Evolutionary conservation across 257 asterid species (phyloP), one percentile per base, ranked within the genome.

Genomic region (Fraxinus excelsior): DNA sequence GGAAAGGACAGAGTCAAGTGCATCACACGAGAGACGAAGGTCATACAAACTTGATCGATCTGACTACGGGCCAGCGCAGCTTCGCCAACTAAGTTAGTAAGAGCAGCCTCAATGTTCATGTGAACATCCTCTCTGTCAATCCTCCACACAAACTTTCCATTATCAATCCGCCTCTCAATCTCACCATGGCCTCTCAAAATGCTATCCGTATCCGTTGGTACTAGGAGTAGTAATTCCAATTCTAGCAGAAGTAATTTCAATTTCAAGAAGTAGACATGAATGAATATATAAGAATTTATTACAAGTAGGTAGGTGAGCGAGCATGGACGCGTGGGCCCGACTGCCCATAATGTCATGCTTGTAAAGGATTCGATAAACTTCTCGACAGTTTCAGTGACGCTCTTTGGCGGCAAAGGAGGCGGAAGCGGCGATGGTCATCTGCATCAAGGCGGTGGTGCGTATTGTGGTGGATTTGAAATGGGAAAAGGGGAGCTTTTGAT

Each of bases 1-100:
- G 4, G 76, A 73, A 73, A 89, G 81, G 79, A 86, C 89, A 28
- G 80, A 79, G 81, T 95, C 97, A 78, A 91, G 85, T 3, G 96
- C 96, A 77, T 95, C 99, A 2, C 94, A 95, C 99, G 98, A 93
- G 40, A 95, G 90, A 16, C 99, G 94, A 71, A 95, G 87, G 76
- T 91, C 99, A 51, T 95, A 79, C 90, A 90, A 74, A 95, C 99
- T 91, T 95, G 98, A 86, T 95, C 99, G 7, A 93, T 95, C 67
- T 98, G 83, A 78, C 99, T 95, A 68, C 99, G 90, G 0, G 98
- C 99, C 29, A 95, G 98, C 88, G 99, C 99, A 32, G 99, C 93
- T 85, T 95, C 99, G 3, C 99, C 99, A 76, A 95, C 91, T 79
- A 95, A 84, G 83, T 95, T 97, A 0, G 97, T 95, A 37, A 95